Evolutionary conservation across 2,329 filamentous ascomycete genomes (phyloP).

Genomic region (Colletotrichum somersetense): DNA sequence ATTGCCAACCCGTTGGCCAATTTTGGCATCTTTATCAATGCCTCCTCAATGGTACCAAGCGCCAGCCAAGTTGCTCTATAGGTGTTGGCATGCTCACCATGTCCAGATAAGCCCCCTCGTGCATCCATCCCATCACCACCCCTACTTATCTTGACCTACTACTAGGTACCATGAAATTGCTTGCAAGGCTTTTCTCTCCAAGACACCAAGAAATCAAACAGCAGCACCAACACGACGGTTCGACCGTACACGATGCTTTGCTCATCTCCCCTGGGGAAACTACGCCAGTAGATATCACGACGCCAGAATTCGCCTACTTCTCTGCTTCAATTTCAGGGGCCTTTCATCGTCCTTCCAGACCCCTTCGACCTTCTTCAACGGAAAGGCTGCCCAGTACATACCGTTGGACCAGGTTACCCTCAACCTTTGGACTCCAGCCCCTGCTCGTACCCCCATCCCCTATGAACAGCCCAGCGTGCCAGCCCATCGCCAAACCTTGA

Average conservation of each 20-base stretch:
- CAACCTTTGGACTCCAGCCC: slow-evolving; percentile 27
- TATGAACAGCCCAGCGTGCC: neutral
- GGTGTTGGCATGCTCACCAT: slow-evolving; percentile 38
- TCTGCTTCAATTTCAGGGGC: slow-evolving; percentile 19
- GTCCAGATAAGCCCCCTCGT: slow-evolving; percentile 25
- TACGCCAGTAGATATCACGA: slow-evolving; percentile 13
- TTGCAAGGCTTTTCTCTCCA: slow-evolving; percentile 1
- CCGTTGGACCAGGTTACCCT: slow-evolving; percentile 2
- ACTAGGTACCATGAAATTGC: slow-evolving; percentile 2
- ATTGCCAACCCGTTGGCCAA: slow-evolving; percentile 31
- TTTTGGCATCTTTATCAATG: slow-evolving; percentile 36
- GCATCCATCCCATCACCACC: neutral
- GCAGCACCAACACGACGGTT: slow-evolving; percentile 10
- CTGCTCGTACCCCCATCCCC: neutral
- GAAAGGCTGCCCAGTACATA: slow-evolving; percentile 20
- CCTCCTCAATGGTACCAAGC: slow-evolving; percentile 39
- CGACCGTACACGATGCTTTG: neutral
- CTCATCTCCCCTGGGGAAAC: neutral
- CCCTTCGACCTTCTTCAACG: slow-evolving; percentile 18
- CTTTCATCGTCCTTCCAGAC: slow-evolving; percentile 11
- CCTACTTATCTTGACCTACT: slow-evolving; percentile 2
- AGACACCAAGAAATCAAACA: slow-evolving; percentile 7
- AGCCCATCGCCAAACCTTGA: neutral
- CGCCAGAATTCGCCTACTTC: slow-evolving; percentile 32
- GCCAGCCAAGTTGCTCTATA: slow-evolving; percentile 38